Evolutionary conservation across 2,329 filamentous ascomycete genomes (phyloP).

Genomic region (Dactylellina leptospora): DNA sequence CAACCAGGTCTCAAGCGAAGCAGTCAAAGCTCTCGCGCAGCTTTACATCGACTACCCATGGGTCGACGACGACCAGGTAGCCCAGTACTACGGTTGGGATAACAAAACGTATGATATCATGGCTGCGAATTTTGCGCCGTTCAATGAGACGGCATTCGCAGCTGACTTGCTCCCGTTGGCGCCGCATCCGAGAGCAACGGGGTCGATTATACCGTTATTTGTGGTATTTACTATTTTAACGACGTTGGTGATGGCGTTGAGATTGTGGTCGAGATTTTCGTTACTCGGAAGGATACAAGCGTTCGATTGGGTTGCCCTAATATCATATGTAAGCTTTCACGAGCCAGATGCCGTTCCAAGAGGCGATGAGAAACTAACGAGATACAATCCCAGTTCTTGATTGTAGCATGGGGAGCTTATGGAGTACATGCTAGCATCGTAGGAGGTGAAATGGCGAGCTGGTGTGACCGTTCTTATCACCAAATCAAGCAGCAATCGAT

Average conservation of each 20-base stretch:
- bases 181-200: constrained; percentile 28
- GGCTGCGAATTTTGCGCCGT: constrained; percentile 29
- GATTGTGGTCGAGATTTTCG: constrained; percentile 31
- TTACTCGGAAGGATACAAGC: constrained; percentile 24
- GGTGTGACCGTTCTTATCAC: constrained; percentile 34
- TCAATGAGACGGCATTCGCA: constrained; percentile 29
- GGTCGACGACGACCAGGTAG: constrained; percentile 31
- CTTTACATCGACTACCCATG: constrained; percentile 28
- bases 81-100: constrained; percentile 36
- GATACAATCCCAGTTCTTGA: constrained; percentile 11
- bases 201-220: constrained; percentile 25
- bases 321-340: constrained; percentile 26
- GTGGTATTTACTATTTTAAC: constrained; percentile 23
- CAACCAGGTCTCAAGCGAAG: constrained; percentile 22
- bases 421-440: constrained; percentile 36
- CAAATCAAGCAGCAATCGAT: constrained; percentile 39
- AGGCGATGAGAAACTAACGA: neutral
- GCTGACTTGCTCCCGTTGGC: constrained; percentile 22
- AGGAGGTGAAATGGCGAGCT: constrained; percentile 35
- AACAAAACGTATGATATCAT: constrained; percentile 35
- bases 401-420: constrained; percentile 39
- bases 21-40: constrained; percentile 26
- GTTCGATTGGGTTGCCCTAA: constrained; percentile 26
- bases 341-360: neutral
- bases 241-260: constrained; percentile 32